Conservation (phyloP, 352 stramenopile genomes). For the Phytophthora pseudosyringae region DNA sequence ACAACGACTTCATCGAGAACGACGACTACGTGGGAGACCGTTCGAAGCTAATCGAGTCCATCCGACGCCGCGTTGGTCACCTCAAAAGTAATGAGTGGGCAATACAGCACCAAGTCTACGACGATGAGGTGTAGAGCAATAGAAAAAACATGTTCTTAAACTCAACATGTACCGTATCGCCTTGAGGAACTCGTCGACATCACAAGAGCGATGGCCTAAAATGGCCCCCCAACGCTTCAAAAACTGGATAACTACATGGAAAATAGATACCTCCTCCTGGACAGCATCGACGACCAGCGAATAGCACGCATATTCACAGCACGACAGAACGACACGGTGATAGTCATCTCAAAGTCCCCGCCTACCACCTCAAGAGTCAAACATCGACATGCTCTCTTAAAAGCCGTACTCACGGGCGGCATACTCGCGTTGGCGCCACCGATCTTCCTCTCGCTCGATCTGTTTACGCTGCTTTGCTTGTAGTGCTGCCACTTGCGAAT, state of each 20-base stretch:
- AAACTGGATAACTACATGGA: conserved; percentile 8
- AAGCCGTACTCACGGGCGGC: conserved; percentile 14
- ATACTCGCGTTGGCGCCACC: conserved; percentile 32
- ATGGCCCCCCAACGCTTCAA: conserved; percentile 4
- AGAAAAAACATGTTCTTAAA: conserved; percentile 11
- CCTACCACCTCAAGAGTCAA: conserved; percentile 12
- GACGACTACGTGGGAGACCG: conserved; percentile 31
- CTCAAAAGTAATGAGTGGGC: conserved; percentile 73
- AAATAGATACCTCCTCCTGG: neutral
- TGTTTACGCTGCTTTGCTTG: conserved; percentile 50
- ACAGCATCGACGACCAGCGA: conserved; percentile 1
- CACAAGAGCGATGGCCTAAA: conserved; percentile 5
- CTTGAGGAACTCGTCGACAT: conserved; percentile 9
- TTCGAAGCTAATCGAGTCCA: conserved; percentile 29
- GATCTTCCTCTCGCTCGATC: conserved; percentile 64
- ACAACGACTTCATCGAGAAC: conserved; percentile 66
- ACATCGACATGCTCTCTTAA: conserved; percentile 15
- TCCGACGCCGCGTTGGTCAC: conserved; percentile 46
- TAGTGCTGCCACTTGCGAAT: conserved; percentile 50
- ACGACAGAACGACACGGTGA: neutral
- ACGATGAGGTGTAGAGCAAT: conserved; percentile 74
- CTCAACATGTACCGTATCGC: conserved; percentile 13
- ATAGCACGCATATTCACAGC: conserved; percentile 9
- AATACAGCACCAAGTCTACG: conserved; percentile 76
- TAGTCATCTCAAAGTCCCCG: neutral